phyloP scores from a whole-genome alignment of 805 yeast species.

The Blastobotrys mokoenaii region DNA sequence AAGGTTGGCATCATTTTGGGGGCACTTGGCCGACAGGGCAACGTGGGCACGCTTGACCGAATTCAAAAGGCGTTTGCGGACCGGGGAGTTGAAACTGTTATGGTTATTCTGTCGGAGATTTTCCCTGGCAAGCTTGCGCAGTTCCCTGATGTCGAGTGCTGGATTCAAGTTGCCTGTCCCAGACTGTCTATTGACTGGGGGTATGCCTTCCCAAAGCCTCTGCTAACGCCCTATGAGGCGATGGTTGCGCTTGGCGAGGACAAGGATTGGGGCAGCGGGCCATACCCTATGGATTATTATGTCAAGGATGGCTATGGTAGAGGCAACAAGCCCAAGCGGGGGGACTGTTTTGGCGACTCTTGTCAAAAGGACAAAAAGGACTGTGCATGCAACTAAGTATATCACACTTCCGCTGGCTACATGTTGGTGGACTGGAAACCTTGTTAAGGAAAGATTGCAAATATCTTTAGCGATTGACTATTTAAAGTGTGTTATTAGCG shows the following conservation, averaged over 20 bases:
- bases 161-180: conserved; percentile 97
- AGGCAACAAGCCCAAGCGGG: conserved; percentile 53
- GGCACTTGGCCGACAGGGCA: conserved; percentile 94
- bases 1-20: conserved; percentile 84
- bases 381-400: too few relatives aligned
- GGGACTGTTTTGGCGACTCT: conserved; percentile 14
- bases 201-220: conserved; percentile 86
- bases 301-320: conserved; percentile 86
- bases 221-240: conserved; percentile 92
- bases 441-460: too few relatives aligned
- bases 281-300: conserved; percentile 94
- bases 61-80: conserved; percentile 46
- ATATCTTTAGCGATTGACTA: too few relatives aligned
- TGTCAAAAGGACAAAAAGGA: neutral
- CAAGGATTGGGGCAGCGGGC: conserved; percentile 41
- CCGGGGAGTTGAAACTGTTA: conserved; percentile 61
- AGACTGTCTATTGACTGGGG: conserved; percentile 97
- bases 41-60: conserved; percentile 61
- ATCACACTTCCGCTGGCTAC: too few relatives aligned
- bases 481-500: too few relatives aligned
- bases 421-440: too few relatives aligned
- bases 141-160: conserved; percentile 84
- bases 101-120: conserved; percentile 82
- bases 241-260: conserved; percentile 81
- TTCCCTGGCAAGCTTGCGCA: conserved; percentile 87